Conservation (phyloP, 2,329 filamentous ascomycete genomes). For the Cytospora chrysosperma region DNA sequence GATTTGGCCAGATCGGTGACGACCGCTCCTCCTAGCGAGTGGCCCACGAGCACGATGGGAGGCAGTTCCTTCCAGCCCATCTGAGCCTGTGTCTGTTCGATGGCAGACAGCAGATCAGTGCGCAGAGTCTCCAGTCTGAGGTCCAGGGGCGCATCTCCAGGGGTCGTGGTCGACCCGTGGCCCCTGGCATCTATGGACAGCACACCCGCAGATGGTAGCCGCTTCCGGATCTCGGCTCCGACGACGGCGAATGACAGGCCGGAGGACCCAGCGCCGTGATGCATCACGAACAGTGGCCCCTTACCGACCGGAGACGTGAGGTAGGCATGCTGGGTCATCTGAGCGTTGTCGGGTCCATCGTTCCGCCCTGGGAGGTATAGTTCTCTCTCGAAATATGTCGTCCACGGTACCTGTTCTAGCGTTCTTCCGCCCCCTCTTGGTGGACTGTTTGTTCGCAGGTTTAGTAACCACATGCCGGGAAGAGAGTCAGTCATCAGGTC, state of each 20-base stretch:
- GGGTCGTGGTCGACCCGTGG: slow-evolving; percentile 71
- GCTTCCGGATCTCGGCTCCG: slow-evolving; percentile 71
- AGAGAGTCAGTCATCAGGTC: not conserved
- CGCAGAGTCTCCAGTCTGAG: slow-evolving; percentile 72
- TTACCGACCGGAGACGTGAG: slow-evolving; percentile 74
- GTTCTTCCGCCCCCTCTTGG: slow-evolving; percentile 47
- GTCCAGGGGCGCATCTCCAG: slow-evolving; percentile 47
- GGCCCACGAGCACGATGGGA: slow-evolving; percentile 78
- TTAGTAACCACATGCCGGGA: not conserved
- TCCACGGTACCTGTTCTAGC: slow-evolving; percentile 74
- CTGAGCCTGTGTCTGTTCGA: slow-evolving; percentile 63
- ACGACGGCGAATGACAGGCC: slow-evolving; percentile 88
- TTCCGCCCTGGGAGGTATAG: slow-evolving; percentile 62
- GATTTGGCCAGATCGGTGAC: slow-evolving; percentile 77
- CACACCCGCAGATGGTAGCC: slow-evolving; percentile 76
- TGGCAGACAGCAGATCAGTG: slow-evolving; percentile 67
- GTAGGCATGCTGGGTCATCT: slow-evolving; percentile 78
- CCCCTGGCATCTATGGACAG: slow-evolving; percentile 83
- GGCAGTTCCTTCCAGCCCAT: slow-evolving; percentile 76
- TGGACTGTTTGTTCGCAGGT: slow-evolving; percentile 37
- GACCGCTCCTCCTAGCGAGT: slow-evolving; percentile 90
- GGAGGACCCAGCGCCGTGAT: slow-evolving; percentile 92
- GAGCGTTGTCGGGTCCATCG: slow-evolving; percentile 36
- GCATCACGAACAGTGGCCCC: slow-evolving; percentile 85
- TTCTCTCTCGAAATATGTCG: slow-evolving; percentile 86